These are phyloP conservation scores for Pythium oligandrum DNA, from an alignment of 352 stramenopile genomes.

Conservation along the genomic window DNA sequence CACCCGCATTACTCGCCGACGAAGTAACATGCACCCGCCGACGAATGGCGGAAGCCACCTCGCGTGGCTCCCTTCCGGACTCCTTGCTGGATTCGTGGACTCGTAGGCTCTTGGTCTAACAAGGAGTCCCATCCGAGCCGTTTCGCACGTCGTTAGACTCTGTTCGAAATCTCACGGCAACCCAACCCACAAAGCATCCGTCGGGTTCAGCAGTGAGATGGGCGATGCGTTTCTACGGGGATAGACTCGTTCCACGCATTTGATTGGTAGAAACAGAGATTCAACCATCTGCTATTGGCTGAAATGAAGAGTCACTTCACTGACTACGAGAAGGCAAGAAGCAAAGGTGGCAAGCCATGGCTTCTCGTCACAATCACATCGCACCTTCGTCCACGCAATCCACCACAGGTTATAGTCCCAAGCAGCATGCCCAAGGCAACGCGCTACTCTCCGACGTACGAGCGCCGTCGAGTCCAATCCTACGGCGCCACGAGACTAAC, in stretches of 20 bases:
- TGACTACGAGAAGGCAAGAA: neutral
- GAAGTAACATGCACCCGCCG: too few relatives aligned
- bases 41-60: too few relatives aligned
- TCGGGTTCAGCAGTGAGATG: too few relatives aligned
- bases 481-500: constrained; percentile 15
- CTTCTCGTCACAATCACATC: neutral
- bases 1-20: too few relatives aligned
- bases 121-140: too few relatives aligned
- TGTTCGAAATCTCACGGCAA: too few relatives aligned
- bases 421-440: constrained; percentile 14
- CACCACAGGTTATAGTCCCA: neutral
- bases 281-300: constrained; percentile 14
- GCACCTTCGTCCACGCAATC: neutral
- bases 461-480: constrained; percentile 15
- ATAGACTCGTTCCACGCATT: neutral
- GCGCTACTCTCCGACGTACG: constrained; percentile 17
- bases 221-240: too few relatives aligned
- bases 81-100: too few relatives aligned
- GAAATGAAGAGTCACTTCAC: neutral
- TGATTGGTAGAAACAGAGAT: constrained; percentile 24
- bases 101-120: too few relatives aligned
- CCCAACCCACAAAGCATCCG: too few relatives aligned
- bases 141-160: too few relatives aligned
- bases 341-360: neutral
- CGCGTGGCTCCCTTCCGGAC: too few relatives aligned